Base-by-base conservation (phyloP, 371 early-diverging fungal genomes). In the Mortierella sp. region DNA sequence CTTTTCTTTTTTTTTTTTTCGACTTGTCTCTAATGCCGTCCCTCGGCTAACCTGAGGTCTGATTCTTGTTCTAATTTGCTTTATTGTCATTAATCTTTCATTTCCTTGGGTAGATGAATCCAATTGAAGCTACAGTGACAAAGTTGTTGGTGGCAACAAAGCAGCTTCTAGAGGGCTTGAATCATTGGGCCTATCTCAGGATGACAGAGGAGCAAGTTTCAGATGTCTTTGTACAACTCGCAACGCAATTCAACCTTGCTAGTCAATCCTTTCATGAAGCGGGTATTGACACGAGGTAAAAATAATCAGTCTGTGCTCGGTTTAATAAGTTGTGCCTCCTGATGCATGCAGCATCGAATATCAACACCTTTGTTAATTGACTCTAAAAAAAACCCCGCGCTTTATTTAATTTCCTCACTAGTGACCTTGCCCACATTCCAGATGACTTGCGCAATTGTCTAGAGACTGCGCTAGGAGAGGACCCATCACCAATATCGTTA, bases 71-170 rank as follows among this genome's bases (percentile, higher is more conserved):
- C 4, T 22, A 9, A 22, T 55, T 26, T 30, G 58, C 20, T 10
- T 14, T 18, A 58, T 16, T 18, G 35, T 58, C 14, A 35, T 22
- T 58, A 6, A 58, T 58, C 5, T 22, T 26, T 11, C 32, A 14
- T 32, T 30, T 58, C 5, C 58, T 55, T 10, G 10, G 24, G 3
- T 68, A 89, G 89, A 80, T 86, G 84, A 79, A 79, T 52, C 83
- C 85, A 11, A 88, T 89, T 61, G 90, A 91, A 62, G 81, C 77
- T 35, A 84, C 86, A 22, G 88, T 91, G 9, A 88, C 90, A 9
- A 73, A 81, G 63, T 72, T 91, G 14, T 63, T 91, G n/a, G 66
- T 84, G 66, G 85, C 88, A 1, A 90, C 92, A 20, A 90, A 90
- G 68, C 81, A 83, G 58, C 72, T 91, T n/a, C 75, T 91, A 26